Evolutionary conservation across 139 green algal genomes (phyloP).

Genomic region (Parachlorella kessleri): DNA sequence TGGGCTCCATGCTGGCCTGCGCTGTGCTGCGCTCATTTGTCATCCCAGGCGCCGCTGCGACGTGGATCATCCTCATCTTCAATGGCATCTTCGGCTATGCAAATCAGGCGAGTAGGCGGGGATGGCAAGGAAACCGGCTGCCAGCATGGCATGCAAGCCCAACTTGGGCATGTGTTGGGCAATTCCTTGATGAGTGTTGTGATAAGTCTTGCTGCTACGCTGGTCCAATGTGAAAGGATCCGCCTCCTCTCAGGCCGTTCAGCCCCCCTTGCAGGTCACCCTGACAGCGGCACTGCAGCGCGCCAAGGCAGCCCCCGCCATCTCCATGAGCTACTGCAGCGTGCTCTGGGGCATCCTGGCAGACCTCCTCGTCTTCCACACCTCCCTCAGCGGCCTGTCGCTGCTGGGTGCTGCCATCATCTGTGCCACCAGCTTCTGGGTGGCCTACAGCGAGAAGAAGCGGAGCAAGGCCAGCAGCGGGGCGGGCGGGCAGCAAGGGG

Average conservation of each 20-base stretch:
- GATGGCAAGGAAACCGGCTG: not conserved
- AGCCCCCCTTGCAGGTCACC: conserved; percentile 8
- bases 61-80: not conserved
- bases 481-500: not conserved
- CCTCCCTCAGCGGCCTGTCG: not conserved
- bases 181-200: too few species aligned
- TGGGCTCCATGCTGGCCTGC: not conserved
- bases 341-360: conserved; percentile 37
- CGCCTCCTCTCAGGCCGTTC: not conserved
- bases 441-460: conserved; percentile 4
- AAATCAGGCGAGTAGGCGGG: too few species aligned
- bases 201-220: not conserved
- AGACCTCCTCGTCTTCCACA: conserved; percentile 18
- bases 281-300: conserved; percentile 30
- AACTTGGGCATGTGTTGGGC: too few species aligned
- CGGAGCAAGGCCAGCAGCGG: not conserved
- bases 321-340: conserved; percentile 34
- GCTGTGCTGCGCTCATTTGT: not conserved
- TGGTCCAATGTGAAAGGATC: not conserved
- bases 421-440: conserved; percentile 9
- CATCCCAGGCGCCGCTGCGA: not conserved
- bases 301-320: conserved; percentile 23
- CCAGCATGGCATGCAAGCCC: too few species aligned
- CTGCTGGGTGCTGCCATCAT: conserved; percentile 24
- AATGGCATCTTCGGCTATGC: not conserved